Conservation (phyloP, 306 rosid genomes). For the Albizia julibrissin region DNA sequence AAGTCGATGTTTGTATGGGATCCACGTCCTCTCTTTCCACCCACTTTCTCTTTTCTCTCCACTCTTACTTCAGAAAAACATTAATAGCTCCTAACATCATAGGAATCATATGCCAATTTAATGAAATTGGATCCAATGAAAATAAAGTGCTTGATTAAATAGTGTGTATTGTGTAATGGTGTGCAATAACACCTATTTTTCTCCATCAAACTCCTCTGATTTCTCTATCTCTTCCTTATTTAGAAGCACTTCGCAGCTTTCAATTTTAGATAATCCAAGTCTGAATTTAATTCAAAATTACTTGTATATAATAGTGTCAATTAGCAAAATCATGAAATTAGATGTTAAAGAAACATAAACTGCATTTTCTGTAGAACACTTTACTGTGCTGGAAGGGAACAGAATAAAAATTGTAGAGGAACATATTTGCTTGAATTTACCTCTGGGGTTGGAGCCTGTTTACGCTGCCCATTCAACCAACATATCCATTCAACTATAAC, state of each 20-base stretch:
- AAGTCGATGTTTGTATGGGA: background rate
- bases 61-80: background rate
- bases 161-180: background rate
- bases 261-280: background rate
- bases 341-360: slow-evolving; percentile 6
- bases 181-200: background rate
- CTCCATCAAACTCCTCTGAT: background rate
- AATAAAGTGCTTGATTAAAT: background rate
- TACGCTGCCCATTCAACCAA: slow-evolving; percentile 98
- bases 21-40: background rate
- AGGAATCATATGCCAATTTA: background rate
- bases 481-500: slow-evolving; percentile 96
- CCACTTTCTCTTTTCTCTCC: background rate
- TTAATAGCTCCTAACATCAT: background rate
- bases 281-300: background rate
- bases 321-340: background rate
- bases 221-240: background rate
- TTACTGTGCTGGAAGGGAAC: background rate
- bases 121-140: background rate
- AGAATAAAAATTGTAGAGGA: background rate
- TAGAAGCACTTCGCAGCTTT: background rate
- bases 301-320: slow-evolving; percentile 1
- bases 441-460: slow-evolving; percentile 89
- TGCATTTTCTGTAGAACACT: background rate
- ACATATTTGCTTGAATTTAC: slow-evolving; percentile 40